Evolutionary conservation across 129 eudicot genomes (phyloP), one percentile per base, ranked within the genome.

Genomic region (Flaveria sonorensis): DNA sequence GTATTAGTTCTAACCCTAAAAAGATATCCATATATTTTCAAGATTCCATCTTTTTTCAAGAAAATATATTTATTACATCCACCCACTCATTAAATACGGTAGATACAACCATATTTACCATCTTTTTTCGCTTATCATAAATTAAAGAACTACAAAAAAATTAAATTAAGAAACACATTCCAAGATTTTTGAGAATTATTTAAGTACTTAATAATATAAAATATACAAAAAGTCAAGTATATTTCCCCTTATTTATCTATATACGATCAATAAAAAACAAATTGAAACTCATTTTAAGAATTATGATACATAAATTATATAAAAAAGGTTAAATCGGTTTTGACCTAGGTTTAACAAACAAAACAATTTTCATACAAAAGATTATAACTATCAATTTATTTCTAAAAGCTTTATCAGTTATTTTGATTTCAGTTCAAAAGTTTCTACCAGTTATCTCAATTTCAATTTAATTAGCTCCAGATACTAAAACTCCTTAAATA

Each of bases 1-100:
- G 84, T 11, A 80, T 67, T 13, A 24, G 55, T 73, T 80, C 39
- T 55, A 73, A 21, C 84, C 70, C 79, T 74, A 66, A 65, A 80
- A 80, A 57, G 79, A 80, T 53, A 74, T 57, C 68, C 67, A 80
- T 24, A 66, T 52, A 72, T 55, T 73, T 65, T 67, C 75, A 80
- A 80, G 79, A 80, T 80, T 73, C 79, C 70, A 80, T 55, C 79
- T 64, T 80, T 73, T 80, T 73, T 80, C 84, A 80, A 80, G 79
- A 80, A 80, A 73, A 55, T 66, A 47, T 30, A 80, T 80, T 80
- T 65, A 80, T 80, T 74, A 74, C 70, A 73, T 73, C 84, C 67
- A 45, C 75, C 79, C 70, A 55, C 75, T 74, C 79, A 80, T 80
- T 80, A 65, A 75, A 80, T 80, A 73, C 7, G 84, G 84, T 67